Percentiles rank a stretch among this genome's conserved stretches.
phyloP scores from a whole-genome alignment of 2,329 filamentous ascomycete species.

The Aspergillus sp. region DNA sequence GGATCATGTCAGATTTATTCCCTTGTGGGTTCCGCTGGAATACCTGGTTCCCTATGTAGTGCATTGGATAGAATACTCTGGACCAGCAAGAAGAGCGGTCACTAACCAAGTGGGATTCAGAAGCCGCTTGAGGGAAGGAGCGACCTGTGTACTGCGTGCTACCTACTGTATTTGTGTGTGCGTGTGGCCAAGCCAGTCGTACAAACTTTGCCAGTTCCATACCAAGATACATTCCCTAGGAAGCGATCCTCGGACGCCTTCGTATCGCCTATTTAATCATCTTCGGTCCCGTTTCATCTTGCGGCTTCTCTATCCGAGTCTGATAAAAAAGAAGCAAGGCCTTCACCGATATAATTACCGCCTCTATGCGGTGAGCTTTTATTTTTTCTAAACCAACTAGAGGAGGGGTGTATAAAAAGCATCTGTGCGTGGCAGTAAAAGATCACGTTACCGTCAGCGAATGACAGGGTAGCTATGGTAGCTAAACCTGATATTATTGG shows the following conservation, averaged over 20 bases:
- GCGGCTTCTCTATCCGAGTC: not conserved
- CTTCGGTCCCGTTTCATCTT: not conserved
- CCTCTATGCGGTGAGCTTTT: conserved; percentile 38
- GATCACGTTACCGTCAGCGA: no score
- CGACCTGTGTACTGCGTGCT: not conserved
- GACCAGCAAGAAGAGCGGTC: conserved; percentile 12
- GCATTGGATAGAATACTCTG: not conserved
- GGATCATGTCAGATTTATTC: not conserved
- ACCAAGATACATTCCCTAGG: conserved; percentile 4
- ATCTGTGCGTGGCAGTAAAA: not conserved
- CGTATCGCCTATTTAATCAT: not conserved
- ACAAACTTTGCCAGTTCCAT: conserved; percentile 10
- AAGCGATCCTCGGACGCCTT: not conserved
- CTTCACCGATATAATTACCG: conserved; percentile 35
- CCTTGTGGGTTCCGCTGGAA: not conserved
- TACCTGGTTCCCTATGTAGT: no score
- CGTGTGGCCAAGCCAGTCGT: conserved; percentile 7
- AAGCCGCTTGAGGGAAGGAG: not conserved
- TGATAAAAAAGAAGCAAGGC: no score
- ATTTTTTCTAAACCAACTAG: no score
- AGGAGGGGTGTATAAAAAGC: no score
- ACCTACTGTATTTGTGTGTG: not conserved
- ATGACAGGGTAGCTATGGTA: no score
- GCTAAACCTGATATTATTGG: no score
- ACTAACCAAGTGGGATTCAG: conserved; percentile 3